phyloP scores from a whole-genome alignment of 345 rosid species.

The Camelina sativa region DNA sequence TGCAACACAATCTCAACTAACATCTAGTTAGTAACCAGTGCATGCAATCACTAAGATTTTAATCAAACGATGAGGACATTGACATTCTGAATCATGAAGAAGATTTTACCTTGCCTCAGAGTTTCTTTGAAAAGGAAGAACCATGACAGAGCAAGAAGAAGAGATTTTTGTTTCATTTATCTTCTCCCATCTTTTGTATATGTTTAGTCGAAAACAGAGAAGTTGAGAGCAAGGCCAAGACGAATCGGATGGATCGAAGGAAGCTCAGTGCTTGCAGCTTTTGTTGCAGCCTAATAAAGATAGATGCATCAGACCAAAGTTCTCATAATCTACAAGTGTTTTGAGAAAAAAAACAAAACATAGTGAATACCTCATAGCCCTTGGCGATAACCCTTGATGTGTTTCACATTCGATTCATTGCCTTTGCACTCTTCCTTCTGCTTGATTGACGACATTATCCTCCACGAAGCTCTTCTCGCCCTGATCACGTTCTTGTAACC shows the following conservation, averaged over 20 bases:
- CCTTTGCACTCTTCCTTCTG: constrained; percentile 97
- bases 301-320: not conserved
- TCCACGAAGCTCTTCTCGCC: constrained; percentile 93
- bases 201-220: not conserved
- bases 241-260: constrained; percentile 36
- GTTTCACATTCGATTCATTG: constrained; percentile 81
- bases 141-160: constrained; percentile 28
- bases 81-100: constrained; percentile 86
- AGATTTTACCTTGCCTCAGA: constrained; percentile 86
- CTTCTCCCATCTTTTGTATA: constrained; percentile 22
- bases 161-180: constrained; percentile 8
- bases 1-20: too few relatives aligned
- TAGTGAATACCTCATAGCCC: constrained; percentile 75
- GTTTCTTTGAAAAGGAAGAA: constrained; percentile 86
- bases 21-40: too few relatives aligned
- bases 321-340: not conserved
- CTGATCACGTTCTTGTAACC: constrained; percentile 94
- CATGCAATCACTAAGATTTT: too few relatives aligned
- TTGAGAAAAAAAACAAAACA: not conserved
- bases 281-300: constrained; percentile 77
- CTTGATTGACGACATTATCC: constrained; percentile 96
- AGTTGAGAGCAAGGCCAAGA: too few relatives aligned
- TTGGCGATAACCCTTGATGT: constrained; percentile 82
- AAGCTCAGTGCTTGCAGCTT: constrained; percentile 84
- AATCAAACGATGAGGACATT: constrained; percentile 85